phyloP scores from a whole-genome alignment of 2,329 filamentous ascomycete genomes.

The Pseudogymnoascus sp. region DNA sequence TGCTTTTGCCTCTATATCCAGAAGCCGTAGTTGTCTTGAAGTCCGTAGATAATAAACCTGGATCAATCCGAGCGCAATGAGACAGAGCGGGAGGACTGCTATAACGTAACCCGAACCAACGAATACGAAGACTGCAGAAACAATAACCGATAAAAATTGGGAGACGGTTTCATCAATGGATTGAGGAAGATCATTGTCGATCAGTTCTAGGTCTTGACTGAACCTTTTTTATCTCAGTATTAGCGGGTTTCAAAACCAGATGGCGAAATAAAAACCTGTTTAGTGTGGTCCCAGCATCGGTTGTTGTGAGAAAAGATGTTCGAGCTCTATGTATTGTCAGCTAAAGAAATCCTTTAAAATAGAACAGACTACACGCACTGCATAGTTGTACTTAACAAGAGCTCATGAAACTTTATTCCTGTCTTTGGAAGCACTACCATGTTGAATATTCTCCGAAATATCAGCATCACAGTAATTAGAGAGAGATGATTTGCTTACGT shows the following conservation, averaged over 20 bases:
- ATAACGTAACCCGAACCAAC: neutral
- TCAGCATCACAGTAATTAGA: neutral
- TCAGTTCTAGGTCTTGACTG: constrained; percentile 34
- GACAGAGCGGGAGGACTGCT: neutral
- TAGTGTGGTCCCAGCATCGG: constrained; percentile 35
- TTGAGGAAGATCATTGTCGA: constrained; percentile 24
- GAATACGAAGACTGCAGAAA: neutral
- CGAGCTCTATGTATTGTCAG: constrained; percentile 35
- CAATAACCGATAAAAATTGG: neutral
- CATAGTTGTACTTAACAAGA: constrained; percentile 1
- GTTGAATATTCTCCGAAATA: neutral
- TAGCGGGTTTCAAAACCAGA: neutral
- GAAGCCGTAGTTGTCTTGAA: constrained; percentile 36
- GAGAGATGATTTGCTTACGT: neutral
- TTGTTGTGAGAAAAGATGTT: constrained; percentile 35
- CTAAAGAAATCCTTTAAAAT: neutral
- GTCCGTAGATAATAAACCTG: constrained; percentile 38
- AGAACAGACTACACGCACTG: neutral
- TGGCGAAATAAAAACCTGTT: constrained; percentile 32
- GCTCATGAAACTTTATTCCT: neutral
- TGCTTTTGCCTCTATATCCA: constrained; percentile 35
- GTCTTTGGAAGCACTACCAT: neutral
- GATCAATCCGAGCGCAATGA: neutral
- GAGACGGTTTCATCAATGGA: neutral
- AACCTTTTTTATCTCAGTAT: constrained; percentile 27